Evolutionary conservation across 345 rosid genomes (phyloP), one percentile per base, ranked within the genome.

Genomic region (Triadica sebifera): DNA sequence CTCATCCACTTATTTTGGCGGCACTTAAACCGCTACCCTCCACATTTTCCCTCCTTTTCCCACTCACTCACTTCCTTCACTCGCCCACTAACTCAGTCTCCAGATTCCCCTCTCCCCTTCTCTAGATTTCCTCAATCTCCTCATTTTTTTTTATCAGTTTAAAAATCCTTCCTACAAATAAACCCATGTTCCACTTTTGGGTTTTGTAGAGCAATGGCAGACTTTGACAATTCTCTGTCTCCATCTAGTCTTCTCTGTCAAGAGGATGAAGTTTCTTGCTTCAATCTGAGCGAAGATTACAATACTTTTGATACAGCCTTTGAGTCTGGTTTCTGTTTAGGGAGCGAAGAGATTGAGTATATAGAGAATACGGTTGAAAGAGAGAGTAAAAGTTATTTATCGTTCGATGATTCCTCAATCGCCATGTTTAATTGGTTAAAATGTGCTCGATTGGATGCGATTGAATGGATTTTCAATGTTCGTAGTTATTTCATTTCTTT

Each of bases 391-490:
- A 58, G 13, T 60, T 60, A 9, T 34, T 9, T 25, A 8, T 80
- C 83, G 39, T 49, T 37, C 15, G 67, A 37, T 67, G 69, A 80
- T 75, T 70, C 34, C 45, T 49, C 67, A 5, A 16, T 12, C 43
- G 16, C 20, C 37, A 22, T 61, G 56, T 68, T 12, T 34, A 41
- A 24, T 9, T 85, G 86, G 91, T 47, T 83, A 17, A 62, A 76
- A 59, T 81, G 53, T 45, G 88, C 89, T 46, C 88, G 97, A 41
- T 74, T 87, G 83, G 74, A 85, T 77, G 94, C 95, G 3, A 81
- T 93, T 82, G 84, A 86, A 47, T 91, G 98, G 98, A 90, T 91
- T 75, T 77, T 90, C 83, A 84, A 85, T 79, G 98, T 93, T 49
- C 37, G 67, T 65, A 24, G 5, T n/a, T 24, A 84, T 83, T 66